Evolutionary conservation across 192 early-diverging fungal species (phyloP).

Genomic region (Backusella morwellensis): DNA sequence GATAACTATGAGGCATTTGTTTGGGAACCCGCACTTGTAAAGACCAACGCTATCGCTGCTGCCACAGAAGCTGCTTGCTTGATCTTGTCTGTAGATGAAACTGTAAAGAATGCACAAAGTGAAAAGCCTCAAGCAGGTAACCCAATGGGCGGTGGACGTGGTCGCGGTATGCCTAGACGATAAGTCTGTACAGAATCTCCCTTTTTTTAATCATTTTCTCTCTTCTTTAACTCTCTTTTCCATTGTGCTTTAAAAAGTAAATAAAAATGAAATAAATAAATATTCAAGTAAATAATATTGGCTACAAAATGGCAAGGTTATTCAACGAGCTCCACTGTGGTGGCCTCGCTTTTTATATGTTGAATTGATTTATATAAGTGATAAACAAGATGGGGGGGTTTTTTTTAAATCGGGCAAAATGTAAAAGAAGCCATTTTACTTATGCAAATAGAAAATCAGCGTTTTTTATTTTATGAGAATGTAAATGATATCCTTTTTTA

Average conservation of each 20-base stretch:
- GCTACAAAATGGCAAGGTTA: no score
- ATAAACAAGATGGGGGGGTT: no score
- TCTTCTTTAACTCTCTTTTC: constrained; percentile 5
- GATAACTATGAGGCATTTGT: constrained; percentile 94
- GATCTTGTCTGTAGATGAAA: constrained; percentile 96
- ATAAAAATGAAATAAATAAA: constrained; percentile 1
- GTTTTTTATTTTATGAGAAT: no score
- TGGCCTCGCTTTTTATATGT: no score
- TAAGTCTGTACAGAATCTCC: constrained; percentile 26
- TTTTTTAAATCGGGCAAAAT: no score
- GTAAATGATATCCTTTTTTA: no score
- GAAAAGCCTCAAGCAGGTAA: constrained; percentile 68
- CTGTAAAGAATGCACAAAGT: constrained; percentile 87
- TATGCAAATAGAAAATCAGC: no score
- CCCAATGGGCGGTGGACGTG: constrained; percentile 55
- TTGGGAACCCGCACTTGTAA: constrained; percentile 98
- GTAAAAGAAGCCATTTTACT: no score
- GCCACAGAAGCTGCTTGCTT: constrained; percentile 96
- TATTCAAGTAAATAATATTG: no score
- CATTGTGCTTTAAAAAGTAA: background rate
- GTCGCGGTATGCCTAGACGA: constrained; percentile 65
- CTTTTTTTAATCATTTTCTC: background rate
- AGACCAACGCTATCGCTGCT: constrained; percentile 92
- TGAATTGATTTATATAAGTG: no score
- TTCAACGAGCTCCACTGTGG: no score